Conservation (phyloP, 306 rosid species). For the Citrullus colocynthis region DNA sequence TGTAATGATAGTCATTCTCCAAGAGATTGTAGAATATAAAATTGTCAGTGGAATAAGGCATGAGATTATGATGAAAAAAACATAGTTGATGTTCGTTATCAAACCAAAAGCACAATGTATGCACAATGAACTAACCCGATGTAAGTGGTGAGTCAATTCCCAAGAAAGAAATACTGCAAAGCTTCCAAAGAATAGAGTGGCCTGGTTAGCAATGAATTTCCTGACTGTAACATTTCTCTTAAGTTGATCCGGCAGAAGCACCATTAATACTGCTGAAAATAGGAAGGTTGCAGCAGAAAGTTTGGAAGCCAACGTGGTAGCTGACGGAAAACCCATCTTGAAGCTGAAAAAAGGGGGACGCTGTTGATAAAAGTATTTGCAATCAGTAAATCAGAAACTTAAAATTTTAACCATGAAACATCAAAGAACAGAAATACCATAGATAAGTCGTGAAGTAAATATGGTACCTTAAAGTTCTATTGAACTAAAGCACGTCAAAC, state of each 20-base stretch:
- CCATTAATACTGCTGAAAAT: conserved; percentile 33
- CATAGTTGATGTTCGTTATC: not conserved
- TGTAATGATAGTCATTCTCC: not conserved
- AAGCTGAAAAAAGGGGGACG: conserved; percentile 88
- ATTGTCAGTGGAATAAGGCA: not conserved
- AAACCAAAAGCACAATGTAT: not conserved
- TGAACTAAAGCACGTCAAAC: not conserved
- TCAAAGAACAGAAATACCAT: not conserved
- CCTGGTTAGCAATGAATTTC: conserved; percentile 33
- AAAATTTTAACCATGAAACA: not conserved
- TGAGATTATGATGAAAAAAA: not conserved
- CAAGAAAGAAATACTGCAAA: conserved; percentile 62
- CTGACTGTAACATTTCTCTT: conserved; percentile 21
- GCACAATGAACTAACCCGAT: conserved; percentile 45
- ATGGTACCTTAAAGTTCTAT: not conserved
- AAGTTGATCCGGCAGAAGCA: conserved; percentile 37
- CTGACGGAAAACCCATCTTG: conserved; percentile 80
- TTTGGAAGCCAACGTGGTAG: conserved; percentile 45
- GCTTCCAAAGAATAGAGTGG: conserved; percentile 34
- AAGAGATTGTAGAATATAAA: not conserved
- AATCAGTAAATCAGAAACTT: conserved; percentile 11
- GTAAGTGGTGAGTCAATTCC: conserved; percentile 78
- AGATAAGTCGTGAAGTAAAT: not conserved
- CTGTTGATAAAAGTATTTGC: conserved; percentile 31
- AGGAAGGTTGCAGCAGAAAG: conserved; percentile 46